phyloP scores from a whole-genome alignment of 352 stramenopile species.

The Discostella stelligera region DNA sequence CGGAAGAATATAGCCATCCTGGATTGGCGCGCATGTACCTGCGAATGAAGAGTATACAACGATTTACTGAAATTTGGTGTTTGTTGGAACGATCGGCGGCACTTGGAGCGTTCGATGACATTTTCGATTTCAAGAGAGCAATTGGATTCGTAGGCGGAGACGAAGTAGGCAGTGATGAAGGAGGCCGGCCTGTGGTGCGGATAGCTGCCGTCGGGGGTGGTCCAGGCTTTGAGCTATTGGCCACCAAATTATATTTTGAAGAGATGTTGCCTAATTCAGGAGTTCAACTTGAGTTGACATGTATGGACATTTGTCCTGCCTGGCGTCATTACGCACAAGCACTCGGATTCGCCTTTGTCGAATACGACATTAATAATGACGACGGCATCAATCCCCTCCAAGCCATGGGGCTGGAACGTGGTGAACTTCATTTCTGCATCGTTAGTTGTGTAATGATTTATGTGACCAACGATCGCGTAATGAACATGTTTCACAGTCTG shows the following conservation, averaged over 20 bases:
- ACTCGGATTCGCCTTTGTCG: conserved; percentile 24
- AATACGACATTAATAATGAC: conserved; percentile 36
- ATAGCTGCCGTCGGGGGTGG: conserved; percentile 27
- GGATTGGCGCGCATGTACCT: conserved; percentile 43
- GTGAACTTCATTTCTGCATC: conserved; percentile 25
- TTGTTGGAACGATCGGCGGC: conserved; percentile 19
- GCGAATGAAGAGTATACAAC: conserved; percentile 36
- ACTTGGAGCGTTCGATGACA: conserved; percentile 20
- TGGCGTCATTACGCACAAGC: conserved; percentile 25
- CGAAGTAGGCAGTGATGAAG: not conserved
- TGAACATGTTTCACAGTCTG: conserved; percentile 28
- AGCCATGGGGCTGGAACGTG: conserved; percentile 14
- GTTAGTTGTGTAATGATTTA: conserved; percentile 44
- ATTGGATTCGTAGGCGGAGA: not conserved
- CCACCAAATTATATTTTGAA: conserved; percentile 27
- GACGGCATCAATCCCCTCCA: conserved; percentile 2
- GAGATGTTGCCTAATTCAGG: not conserved
- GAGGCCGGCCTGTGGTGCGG: not conserved
- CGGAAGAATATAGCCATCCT: conserved; percentile 32
- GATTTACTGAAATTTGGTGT: conserved; percentile 38
- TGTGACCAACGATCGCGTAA: conserved; percentile 22
- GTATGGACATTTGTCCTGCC: conserved; percentile 32
- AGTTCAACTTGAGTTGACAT: conserved; percentile 14
- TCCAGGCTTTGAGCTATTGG: conserved; percentile 38
- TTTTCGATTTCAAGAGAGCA: not conserved